phyloP scores from a whole-genome alignment of 768 basidiomycete species.

The Lentinula detonsa region DNA sequence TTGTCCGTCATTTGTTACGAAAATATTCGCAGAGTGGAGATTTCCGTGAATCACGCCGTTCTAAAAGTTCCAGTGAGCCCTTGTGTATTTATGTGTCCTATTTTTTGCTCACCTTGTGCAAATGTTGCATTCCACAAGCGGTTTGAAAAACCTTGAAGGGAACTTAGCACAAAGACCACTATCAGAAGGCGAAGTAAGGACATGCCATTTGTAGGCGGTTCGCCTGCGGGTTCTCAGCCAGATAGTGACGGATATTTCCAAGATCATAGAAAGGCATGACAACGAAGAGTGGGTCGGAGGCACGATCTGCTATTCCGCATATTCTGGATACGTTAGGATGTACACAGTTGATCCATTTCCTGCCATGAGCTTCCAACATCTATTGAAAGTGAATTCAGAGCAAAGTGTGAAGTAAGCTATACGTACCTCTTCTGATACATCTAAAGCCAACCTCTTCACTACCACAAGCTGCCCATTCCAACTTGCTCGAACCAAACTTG shows the following conservation, averaged over 20 bases:
- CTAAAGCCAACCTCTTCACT: constrained; percentile 1
- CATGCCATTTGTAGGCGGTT: constrained; percentile 15
- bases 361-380: constrained; percentile 13
- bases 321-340: constrained; percentile 18
- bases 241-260: constrained; percentile 14
- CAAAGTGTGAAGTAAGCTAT: neutral
- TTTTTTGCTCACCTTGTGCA: constrained; percentile 13
- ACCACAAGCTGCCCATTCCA: constrained; percentile 5
- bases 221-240: constrained; percentile 12
- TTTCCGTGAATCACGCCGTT: constrained; percentile 19
- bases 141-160: constrained; percentile 14
- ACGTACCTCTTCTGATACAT: constrained; percentile 2
- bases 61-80: constrained; percentile 5
- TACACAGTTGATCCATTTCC: constrained; percentile 15
- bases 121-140: constrained; percentile 19
- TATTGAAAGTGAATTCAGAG: neutral
- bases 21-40: constrained; percentile 18
- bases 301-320: constrained; percentile 15
- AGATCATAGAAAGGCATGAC: constrained; percentile 14
- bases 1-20: constrained; percentile 12
- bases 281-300: constrained; percentile 17
- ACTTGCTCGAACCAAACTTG: neutral
- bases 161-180: neutral
- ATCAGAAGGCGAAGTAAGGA: neutral
- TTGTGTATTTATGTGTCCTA: neutral